Conservation (phyloP, 345 rosid species). For the Populus tremula region DNA sequence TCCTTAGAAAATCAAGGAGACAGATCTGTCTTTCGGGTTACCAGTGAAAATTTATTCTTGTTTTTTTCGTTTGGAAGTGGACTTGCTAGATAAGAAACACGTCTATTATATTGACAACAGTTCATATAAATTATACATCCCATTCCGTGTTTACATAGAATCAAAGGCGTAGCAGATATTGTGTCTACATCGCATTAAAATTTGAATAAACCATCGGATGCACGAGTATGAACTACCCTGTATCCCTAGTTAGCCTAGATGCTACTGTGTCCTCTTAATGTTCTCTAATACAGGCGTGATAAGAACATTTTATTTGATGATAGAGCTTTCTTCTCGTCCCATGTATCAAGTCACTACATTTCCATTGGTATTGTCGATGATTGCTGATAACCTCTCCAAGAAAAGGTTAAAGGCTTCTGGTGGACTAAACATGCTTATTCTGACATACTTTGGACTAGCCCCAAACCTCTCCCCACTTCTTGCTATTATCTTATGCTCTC, state of each 20-base stretch:
- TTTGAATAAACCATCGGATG: not conserved
- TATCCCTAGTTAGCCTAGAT: not conserved
- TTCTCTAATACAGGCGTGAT: not conserved
- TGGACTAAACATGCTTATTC: slow-evolving; percentile 70
- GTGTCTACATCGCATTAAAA: not conserved
- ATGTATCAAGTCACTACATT: too few species aligned
- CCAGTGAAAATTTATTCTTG: too few species aligned
- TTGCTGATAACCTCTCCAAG: slow-evolving; percentile 59
- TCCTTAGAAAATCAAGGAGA: too few species aligned
- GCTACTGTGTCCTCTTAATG: not conserved
- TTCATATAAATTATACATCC: not conserved
- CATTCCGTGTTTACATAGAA: not conserved
- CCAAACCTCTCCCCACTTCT: slow-evolving; percentile 69
- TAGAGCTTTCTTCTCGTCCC: not conserved
- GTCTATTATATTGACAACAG: not conserved
- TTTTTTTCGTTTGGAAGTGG: too few species aligned
- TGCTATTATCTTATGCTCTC: slow-evolving; percentile 43
- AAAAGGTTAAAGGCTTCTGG: slow-evolving; percentile 56
- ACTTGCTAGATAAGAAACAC: not conserved
- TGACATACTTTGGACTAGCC: slow-evolving; percentile 36
- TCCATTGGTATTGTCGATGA: not conserved
- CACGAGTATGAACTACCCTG: not conserved
- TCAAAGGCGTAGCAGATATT: not conserved
- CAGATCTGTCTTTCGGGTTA: too few species aligned
- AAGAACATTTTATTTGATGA: not conserved